Evolutionary conservation across 2,329 filamentous ascomycete species (phyloP), one percentile per base, ranked within the genome.

Genomic region (Microsporum audouinii): DNA sequence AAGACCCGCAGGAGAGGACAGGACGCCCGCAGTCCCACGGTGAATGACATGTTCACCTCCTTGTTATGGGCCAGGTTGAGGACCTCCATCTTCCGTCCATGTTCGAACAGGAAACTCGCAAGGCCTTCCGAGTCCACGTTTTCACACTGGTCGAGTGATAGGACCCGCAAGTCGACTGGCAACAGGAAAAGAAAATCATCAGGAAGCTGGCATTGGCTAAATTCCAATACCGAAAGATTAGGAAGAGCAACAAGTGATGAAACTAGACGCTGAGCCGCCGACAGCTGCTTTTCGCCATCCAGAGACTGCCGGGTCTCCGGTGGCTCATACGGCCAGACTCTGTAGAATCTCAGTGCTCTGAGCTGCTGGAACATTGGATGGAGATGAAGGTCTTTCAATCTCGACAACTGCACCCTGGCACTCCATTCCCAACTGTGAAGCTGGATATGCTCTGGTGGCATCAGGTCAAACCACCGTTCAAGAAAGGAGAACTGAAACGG

Each of bases 131-230:
- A 87, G 3, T 80, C 84, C 7, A 96, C 74, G 63, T 88, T 84
- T 74, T 86, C 86, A 69, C 91, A 96, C 67, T 94, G 92, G 65
- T 85, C 83, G 14, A 96, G 77, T 65, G 87, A 87, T 2, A 97
- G 78, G 53, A 83, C 82, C 53, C 80, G 75, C 23, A 97, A 78
- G 2, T 77, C 80, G 8, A 76, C 78, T 0, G 91, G 89, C 5
- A 96, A 75, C 2, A 83, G 77, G 1, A 82, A 79, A n/a, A 96
- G 76, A 17, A 95, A 78, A 6, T 79, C 77, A 5, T 84, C 81
- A 62, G 90, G 80, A 38, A 88, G 78, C 2, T 85, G 86, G 49
- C 87, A 95, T 5, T 86, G 87, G 68, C 91, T 84, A 65, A 96
- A 85, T 1, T 85, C 78, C 8, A 96, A 75, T 60, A 85, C 82